A percentile compares a stretch with the other conserved stretches of the same genome.
These are phyloP conservation scores for Xerocomellus dryophilus DNA, from an alignment of 768 basidiomycete species.

Conservation along the genomic window DNA sequence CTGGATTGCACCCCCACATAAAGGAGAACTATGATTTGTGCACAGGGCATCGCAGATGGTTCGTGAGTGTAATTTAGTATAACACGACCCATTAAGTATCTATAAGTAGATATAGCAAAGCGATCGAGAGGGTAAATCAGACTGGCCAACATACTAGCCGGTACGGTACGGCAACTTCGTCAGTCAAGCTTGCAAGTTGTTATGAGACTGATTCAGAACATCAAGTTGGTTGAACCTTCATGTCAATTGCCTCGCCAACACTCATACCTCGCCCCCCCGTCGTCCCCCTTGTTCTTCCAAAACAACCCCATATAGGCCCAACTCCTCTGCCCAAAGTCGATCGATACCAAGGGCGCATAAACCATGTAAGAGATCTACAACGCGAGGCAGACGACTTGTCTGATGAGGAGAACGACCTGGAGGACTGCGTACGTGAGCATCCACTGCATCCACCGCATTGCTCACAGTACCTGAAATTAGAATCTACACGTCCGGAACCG, in stretches of 20 bases:
- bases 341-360: conserved; percentile 55
- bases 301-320: conserved; percentile 63
- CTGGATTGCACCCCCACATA: conserved; percentile 14
- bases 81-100: background rate
- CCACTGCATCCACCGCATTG: background rate
- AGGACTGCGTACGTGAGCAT: conserved; percentile 55
- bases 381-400: conserved; percentile 82
- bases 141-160: no score
- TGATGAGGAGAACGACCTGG: conserved; percentile 81
- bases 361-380: conserved; percentile 62
- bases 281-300: conserved; percentile 67
- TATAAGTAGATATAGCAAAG: background rate
- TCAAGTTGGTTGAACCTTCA: conserved; percentile 12
- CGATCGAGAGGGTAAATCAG: background rate
- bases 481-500: conserved; percentile 59
- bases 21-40: background rate
- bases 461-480: conserved; percentile 34
- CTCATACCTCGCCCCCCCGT: conserved; percentile 60
- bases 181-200: no score
- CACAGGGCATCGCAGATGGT: no score
- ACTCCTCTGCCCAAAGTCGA: conserved; percentile 49
- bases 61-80: background rate
- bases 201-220: no score
- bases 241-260: conserved; percentile 65
- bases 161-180: no score